Evolutionary conservation across 2,329 filamentous ascomycete species (phyloP).

Genomic region (Aspergillus sergii): DNA sequence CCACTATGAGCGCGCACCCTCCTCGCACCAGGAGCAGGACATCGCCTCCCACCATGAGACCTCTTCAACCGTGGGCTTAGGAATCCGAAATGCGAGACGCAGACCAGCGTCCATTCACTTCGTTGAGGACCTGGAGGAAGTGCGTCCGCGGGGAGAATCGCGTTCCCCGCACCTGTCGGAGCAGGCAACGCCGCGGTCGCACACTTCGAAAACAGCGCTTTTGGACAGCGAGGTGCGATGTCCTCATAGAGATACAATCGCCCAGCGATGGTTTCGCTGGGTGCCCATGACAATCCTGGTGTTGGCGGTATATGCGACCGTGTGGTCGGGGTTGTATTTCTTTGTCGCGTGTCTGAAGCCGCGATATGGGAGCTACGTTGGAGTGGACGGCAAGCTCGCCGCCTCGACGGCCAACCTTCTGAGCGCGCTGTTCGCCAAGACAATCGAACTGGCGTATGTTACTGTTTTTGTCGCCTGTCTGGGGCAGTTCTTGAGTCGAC

Average conservation of each 20-base stretch:
- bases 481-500: slow-evolving; percentile 72
- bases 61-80: neutral
- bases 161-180: neutral
- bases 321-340: slow-evolving; percentile 58
- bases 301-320: slow-evolving; percentile 41
- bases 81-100: neutral
- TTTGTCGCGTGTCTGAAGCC: slow-evolving; percentile 63
- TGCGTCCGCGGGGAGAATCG: neutral
- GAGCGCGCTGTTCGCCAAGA: slow-evolving; percentile 71
- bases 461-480: slow-evolving; percentile 75
- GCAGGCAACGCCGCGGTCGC: slow-evolving; percentile 1
- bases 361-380: slow-evolving; percentile 62
- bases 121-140: neutral
- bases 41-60: neutral
- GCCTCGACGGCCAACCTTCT: slow-evolving; percentile 68
- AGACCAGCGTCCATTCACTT: neutral
- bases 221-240: slow-evolving; percentile 26
- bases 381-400: slow-evolving; percentile 49
- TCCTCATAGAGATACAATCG: slow-evolving; percentile 31
- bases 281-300: slow-evolving; percentile 38
- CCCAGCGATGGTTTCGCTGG: slow-evolving; percentile 38
- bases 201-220: slow-evolving; percentile 7
- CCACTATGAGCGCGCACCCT: slow-evolving; percentile 5
- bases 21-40: neutral
- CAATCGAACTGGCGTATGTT: slow-evolving; percentile 76